Evolutionary conservation across 352 stramenopile genomes (phyloP).

Genomic region (Globisporangium nagaii): DNA sequence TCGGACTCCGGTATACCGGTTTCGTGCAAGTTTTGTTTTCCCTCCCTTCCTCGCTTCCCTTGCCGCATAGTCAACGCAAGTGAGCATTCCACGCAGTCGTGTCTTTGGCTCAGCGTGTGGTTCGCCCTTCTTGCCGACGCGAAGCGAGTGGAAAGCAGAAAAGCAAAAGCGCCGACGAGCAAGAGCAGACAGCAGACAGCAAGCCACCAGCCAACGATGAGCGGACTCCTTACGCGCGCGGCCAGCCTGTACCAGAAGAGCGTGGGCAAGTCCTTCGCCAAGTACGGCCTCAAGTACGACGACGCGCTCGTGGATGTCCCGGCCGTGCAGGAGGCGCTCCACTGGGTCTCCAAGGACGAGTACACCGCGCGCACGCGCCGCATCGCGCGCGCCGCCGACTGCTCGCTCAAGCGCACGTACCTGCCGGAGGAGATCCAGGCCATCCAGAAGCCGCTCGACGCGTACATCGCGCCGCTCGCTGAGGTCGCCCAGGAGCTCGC

Average conservation of each 20-base stretch:
- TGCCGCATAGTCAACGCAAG: background rate
- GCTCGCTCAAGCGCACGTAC: conserved; percentile 81
- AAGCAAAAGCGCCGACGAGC: background rate
- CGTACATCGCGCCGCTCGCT: conserved; percentile 63
- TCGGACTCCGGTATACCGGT: background rate
- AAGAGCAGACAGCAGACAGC: background rate
- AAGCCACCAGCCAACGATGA: conserved; percentile 14
- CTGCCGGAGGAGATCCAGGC: conserved; percentile 82
- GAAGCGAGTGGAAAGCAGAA: conserved; percentile 14
- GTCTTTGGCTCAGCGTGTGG: background rate
- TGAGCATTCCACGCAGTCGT: background rate
- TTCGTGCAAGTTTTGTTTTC: no score
- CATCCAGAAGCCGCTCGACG: conserved; percentile 78
- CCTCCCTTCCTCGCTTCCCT: background rate
- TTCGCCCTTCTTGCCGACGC: background rate
- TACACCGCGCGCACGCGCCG: conserved; percentile 74
- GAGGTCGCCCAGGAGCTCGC: conserved; percentile 50
- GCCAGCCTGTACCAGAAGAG: conserved; percentile 80
- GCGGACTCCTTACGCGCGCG: conserved; percentile 52
- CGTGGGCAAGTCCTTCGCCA: conserved; percentile 65
- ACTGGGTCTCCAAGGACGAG: conserved; percentile 76
- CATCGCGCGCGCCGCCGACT: conserved; percentile 77
- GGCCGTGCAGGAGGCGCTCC: conserved; percentile 71
- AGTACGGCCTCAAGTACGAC: conserved; percentile 88
- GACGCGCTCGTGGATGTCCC: conserved; percentile 79